Evolutionary conservation across 495 filamentous ascomycete species (phyloP), one percentile per base, ranked within the genome.

Genomic region (Xylaria sp.): DNA sequence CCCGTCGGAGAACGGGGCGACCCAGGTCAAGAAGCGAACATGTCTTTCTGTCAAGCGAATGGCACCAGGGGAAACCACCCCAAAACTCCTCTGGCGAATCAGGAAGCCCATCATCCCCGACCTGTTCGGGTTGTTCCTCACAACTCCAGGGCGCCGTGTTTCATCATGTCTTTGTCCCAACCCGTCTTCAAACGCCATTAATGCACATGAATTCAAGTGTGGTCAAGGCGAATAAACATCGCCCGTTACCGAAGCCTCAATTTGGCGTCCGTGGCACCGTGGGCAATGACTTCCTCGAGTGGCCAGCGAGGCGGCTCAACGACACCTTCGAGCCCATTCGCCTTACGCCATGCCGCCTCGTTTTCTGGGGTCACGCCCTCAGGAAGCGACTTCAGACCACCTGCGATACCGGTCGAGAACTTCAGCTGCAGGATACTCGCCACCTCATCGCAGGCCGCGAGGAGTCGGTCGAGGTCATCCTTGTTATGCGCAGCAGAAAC

Each of bases 401-500:
- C 96, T 8, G 96, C 94, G 72, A 98, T 87, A 70, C 96, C 96
- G 21, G 93, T 97, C 2, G 94, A 97, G 83, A 97, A 98, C 81
- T 98, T 99, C 75, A 98, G 84, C 77, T 99, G 95, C 29, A 99
- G 84, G 48, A 96, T 88, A 77, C 97, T 92, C 70, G 95, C 95
- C 65, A 97, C 90, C 79, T 97, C 93, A 75, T 98, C 93, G 78
- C 95, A 98, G 26, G 97, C 96, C 15, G 89, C 85, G 40, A 99
- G 86, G 67, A 98, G 84, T 24, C 95, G 91, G 80, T 99, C 97
- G 72, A 99, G 87, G 79, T 99, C 96, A 67, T 98, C 96, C 83
- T 99, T 99, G 76, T 94, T 99, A 83, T 99, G 96, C 5, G 96
- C 93, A 17, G 96, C 92, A 14, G 93, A 97, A 33, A 99, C 90